A percentile compares a stretch with the other conserved stretches of the same genome.
Conservation (phyloP, 371 early-diverging fungal genomes). For the Sporodiniella umbellata region DNA sequence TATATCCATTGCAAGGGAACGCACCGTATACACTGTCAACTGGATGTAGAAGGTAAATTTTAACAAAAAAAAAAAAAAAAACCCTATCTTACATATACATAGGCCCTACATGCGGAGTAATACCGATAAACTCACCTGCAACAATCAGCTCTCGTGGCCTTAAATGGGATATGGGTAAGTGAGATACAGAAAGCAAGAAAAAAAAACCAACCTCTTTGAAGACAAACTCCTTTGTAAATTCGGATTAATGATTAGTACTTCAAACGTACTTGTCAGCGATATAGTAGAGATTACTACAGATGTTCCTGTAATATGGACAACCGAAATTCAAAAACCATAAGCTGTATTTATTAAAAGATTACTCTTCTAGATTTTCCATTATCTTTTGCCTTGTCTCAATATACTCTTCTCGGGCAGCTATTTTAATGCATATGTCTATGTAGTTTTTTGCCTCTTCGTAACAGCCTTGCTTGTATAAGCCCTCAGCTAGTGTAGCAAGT, state of each 20-base stretch:
- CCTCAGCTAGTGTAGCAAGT: neutral
- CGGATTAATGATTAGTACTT: conserved; percentile 74
- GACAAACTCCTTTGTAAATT: conserved; percentile 42
- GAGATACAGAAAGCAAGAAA: neutral
- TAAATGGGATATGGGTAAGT: conserved; percentile 83
- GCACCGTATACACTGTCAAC: conserved; percentile 64
- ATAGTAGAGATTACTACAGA: conserved; percentile 62
- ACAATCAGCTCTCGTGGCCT: conserved; percentile 71
- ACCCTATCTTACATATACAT: neutral
- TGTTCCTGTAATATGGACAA: conserved; percentile 77
- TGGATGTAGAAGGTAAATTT: conserved; percentile 59
- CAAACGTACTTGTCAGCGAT: conserved; percentile 64
- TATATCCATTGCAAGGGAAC: conserved; percentile 41
- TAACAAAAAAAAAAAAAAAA: neutral
- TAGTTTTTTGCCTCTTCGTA: too few species aligned
- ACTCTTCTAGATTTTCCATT: too few species aligned
- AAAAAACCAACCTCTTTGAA: neutral
- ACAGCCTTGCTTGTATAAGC: too few species aligned
- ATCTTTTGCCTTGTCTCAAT: too few species aligned
- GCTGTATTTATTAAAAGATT: too few species aligned
- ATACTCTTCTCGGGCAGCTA: too few species aligned
- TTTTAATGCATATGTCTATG: too few species aligned
- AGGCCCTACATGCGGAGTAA: conserved; percentile 85
- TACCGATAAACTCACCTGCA: conserved; percentile 74
- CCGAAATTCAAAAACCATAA: conserved; percentile 58